A percentile compares a stretch with the other conserved stretches of the same genome.
Conservation (phyloP, 192 early-diverging fungal species). For the Backusella sp. region DNA sequence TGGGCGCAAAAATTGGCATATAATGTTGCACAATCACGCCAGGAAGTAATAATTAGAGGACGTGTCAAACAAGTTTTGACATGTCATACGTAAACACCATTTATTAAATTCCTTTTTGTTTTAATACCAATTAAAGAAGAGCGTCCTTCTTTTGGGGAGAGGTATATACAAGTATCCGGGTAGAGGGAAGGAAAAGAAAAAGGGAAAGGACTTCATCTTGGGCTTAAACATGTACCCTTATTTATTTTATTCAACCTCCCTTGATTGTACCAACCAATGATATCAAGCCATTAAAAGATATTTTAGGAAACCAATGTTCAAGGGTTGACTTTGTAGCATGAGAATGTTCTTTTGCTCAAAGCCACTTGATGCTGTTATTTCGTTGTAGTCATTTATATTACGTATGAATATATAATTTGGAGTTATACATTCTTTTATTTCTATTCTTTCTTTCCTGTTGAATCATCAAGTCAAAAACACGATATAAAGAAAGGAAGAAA, state of each 20-base stretch:
- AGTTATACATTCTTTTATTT: not conserved
- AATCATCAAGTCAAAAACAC: not conserved
- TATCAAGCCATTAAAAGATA: not conserved
- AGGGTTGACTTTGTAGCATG: not conserved
- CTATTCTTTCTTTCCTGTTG: not conserved
- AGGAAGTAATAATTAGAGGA: not conserved
- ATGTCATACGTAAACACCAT: not conserved
- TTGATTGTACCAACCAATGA: not conserved
- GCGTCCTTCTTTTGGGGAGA: not conserved
- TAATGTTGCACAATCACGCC: not conserved
- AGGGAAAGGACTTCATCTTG: not conserved
- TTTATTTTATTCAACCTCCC: not conserved
- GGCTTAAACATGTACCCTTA: not conserved
- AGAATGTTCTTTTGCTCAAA: not conserved
- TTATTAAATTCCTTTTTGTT: not conserved
- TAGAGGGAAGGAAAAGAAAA: not conserved
- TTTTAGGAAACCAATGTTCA: constrained; percentile 4
- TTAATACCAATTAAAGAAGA: not conserved
- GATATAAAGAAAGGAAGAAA: not conserved
- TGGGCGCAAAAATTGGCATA: not conserved
- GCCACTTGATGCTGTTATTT: not conserved
- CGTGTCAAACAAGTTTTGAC: constrained; percentile 7
- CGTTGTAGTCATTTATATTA: not conserved
- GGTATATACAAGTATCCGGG: not conserved
- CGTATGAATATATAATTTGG: not conserved